Conservation (phyloP, 768 basidiomycete species). For the Hypholoma sublateritium region DNA sequence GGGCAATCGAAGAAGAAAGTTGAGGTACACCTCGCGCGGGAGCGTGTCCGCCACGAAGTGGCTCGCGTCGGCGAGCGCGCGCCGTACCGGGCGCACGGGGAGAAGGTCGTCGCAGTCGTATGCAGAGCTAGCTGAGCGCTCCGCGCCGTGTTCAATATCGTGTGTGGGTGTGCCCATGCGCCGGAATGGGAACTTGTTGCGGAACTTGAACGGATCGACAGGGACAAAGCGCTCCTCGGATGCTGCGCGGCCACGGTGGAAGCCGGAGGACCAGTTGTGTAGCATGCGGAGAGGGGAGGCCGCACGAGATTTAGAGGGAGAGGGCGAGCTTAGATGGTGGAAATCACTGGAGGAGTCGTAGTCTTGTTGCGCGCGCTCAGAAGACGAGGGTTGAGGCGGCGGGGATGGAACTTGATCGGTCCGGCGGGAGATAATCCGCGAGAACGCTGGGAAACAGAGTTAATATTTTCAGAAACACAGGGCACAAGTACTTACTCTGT, state of each 20-base stretch:
- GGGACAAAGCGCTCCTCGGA: conserved; percentile 58
- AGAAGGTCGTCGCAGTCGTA: conserved; percentile 30
- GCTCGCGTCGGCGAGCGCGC: conserved; percentile 18
- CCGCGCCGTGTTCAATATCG: conserved; percentile 23
- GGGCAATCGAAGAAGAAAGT: conserved; percentile 66
- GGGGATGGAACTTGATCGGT: conserved; percentile 36
- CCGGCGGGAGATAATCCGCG: conserved; percentile 25
- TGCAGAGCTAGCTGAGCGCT: conserved; percentile 22
- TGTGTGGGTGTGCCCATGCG: conserved; percentile 30
- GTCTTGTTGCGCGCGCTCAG: conserved; percentile 8
- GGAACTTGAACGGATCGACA: conserved; percentile 49
- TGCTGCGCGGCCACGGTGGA: conserved; percentile 37
- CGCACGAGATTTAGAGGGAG: conserved; percentile 49
- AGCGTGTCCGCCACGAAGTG: conserved; percentile 38
- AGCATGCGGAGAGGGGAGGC: conserved; percentile 63
- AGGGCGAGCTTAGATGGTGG: conserved; percentile 21
- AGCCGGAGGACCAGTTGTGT: conserved; percentile 48
- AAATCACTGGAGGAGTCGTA: conserved; percentile 18
- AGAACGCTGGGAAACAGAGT: conserved; percentile 22
- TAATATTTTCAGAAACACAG: background rate
- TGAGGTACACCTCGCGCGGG: conserved; percentile 42
- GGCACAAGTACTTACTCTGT: conserved; percentile 33
- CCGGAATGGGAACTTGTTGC: conserved; percentile 19
- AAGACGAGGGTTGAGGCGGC: conserved; percentile 29
- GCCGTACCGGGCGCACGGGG: conserved; percentile 20